These are phyloP conservation scores for Apiospora koreana DNA, from an alignment of 2,329 filamentous ascomycete genomes.

Conservation along the genomic window DNA sequence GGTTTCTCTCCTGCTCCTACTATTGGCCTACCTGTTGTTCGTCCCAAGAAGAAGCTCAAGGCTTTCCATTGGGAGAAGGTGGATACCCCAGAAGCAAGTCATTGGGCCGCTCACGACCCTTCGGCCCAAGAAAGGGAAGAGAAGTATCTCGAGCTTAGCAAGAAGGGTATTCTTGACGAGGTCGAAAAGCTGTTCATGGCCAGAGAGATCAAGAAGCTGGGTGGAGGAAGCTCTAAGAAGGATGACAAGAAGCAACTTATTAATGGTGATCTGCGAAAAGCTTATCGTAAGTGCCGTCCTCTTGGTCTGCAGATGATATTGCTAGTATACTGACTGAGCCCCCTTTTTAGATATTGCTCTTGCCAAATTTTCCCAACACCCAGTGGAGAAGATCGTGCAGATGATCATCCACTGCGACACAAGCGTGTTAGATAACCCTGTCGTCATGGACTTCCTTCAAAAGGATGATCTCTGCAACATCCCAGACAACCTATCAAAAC, in stretches of 20 bases:
- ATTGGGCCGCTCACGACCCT: slow-evolving; percentile 86
- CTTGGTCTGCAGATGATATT: neutral
- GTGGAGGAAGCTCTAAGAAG: slow-evolving; percentile 67
- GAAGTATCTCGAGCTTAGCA: slow-evolving; percentile 90
- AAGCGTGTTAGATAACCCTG: slow-evolving; percentile 82
- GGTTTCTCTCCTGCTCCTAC: slow-evolving; percentile 56
- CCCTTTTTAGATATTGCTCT: slow-evolving; percentile 72
- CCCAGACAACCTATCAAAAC: slow-evolving; percentile 85
- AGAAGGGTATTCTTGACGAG: slow-evolving; percentile 94
- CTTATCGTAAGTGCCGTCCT: slow-evolving; percentile 57
- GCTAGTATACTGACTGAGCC: neutral
- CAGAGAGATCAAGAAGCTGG: slow-evolving; percentile 91
- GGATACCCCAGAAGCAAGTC: slow-evolving; percentile 84
- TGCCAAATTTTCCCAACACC: slow-evolving; percentile 84
- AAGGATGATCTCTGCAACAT: slow-evolving; percentile 92
- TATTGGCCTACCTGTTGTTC: slow-evolving; percentile 74
- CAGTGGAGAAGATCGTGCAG: slow-evolving; percentile 81
- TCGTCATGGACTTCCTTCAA: slow-evolving; percentile 96
- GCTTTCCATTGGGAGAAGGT: slow-evolving; percentile 99
- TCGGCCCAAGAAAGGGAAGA: slow-evolving; percentile 90
- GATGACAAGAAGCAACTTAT: slow-evolving; percentile 98
- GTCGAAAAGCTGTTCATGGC: slow-evolving; percentile 97
- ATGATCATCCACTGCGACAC: slow-evolving; percentile 96
- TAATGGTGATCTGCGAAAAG: slow-evolving; percentile 84
- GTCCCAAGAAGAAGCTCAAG: slow-evolving; percentile 99